Evolutionary conservation across 257 asterid species (phyloP), one percentile per base, ranked within the genome.

Genomic region (Solanum tarijense): DNA sequence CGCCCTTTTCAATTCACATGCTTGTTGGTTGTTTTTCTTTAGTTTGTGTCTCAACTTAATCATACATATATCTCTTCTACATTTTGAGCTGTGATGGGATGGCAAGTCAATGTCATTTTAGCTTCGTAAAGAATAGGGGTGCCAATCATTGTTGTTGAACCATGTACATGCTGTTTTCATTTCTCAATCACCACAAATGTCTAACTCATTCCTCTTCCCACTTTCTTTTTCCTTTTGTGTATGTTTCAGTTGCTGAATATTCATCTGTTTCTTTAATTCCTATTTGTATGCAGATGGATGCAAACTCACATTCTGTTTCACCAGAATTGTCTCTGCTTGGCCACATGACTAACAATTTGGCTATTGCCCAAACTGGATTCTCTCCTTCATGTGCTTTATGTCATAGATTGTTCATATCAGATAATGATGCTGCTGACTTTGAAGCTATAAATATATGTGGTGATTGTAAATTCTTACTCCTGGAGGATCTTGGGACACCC

Each of bases 391-490:
- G 98, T 89, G 93, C 94, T 85, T 86, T 96, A 73, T 95, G 98
- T 89, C 94, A 91, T 36, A 88, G 92, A 91, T 60, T 46, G 87
- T 79, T 93, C 46, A 75, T 91, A 38, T 88, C 93, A 3, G 95
- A 88, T 35, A 86, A 91, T 55, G 93, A 90, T n/a, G 48, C 87
- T 10, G 91, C 88, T 60, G 95, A 95, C 62, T 76, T 90, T 68
- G 96, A 92, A 86, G 72, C 90, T n/a, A 86, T 92, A 86, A 87
- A 89, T 55, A 74, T 96, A 16, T 97, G 99, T 87, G 92, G 95
- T 9, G 98, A 95, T 89, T 97, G 99, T 91, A 95, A 93, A 87
- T 97, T 96, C 84, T 90, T 94, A 89, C 89, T 95, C 91, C 89
- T 92, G 38, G 99, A 93, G 93, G 96, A 95, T 89, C 88, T 91